These are phyloP conservation scores for Trametes versicolor DNA, from an alignment of 1,284 basidiomycete genomes.

Conservation along the genomic window DNA sequence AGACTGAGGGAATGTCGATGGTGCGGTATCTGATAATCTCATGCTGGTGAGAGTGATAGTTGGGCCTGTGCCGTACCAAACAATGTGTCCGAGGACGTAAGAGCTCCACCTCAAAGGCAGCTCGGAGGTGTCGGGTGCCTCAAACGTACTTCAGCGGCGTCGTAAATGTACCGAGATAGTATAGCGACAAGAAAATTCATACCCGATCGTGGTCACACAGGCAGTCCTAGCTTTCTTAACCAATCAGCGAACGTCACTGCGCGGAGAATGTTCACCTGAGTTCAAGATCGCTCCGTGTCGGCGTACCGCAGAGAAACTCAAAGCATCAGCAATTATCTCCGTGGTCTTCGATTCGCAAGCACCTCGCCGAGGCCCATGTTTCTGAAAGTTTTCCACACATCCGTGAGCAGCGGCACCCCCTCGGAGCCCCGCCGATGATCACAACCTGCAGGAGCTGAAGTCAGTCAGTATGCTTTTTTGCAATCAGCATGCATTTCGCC, in stretches of 20 bases:
- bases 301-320: too few species aligned
- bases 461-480: too few species aligned
- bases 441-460: too few species aligned
- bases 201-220: not conserved
- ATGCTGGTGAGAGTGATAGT: not conserved
- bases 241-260: too few species aligned
- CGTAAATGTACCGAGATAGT: not conserved
- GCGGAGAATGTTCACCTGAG: too few species aligned
- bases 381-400: too few species aligned
- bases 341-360: not conserved
- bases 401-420: too few species aligned
- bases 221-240: too few species aligned
- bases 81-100: constrained; percentile 1
- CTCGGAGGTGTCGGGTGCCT: not conserved
- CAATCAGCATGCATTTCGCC: too few species aligned
- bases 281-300: too few species aligned
- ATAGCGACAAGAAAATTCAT: not conserved
- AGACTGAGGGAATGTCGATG: not conserved
- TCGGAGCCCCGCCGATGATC: too few species aligned
- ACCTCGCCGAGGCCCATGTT: not conserved
- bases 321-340: not conserved
- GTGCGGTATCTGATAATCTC: not conserved
- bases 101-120: not conserved
- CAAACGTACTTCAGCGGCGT: not conserved
- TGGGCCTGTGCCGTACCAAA: not conserved